Base-by-base conservation (phyloP, 306 rosid genomes). In the Neltuma alba region DNA sequence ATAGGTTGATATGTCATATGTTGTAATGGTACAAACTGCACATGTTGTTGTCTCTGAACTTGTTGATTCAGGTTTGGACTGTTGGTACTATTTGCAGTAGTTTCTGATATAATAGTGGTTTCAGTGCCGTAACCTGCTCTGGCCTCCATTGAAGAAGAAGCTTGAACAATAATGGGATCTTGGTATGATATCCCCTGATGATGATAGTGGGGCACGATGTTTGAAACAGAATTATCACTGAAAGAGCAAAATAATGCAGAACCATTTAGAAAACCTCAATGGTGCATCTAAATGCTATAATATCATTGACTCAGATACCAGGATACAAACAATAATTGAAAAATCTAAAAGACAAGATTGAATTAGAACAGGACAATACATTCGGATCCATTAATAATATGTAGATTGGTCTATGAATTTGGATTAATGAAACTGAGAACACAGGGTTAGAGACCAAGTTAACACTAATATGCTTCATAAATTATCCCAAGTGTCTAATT, bases 11-110 rank as follows among this genome's bases (percentile, higher is more conserved):
- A 55, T 54, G 42, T 68, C 12, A 79, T 36, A 16, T 81, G 88
- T 71, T 75, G 80, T 45, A 67, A 30, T 50, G 83, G 88, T 78
- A 79, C 80, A 71, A 76, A 87, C 57, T 85, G 90, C 45, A 74
- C 60, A 60, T 61, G 34, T 60, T 61, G 34, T 60, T 70, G 85
- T 40, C 54, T 84, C 79, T 83, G 92, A 74, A 84, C 28, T 64
- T 50, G 81, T 63, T 58, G 81, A 75, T 81, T 80, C 70, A n/a
- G 78, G 41, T 45, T 85, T 27, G 85, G 68, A 76, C 38, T 9
- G 58, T 69, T 67, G 3, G 76, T 31, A 64, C 79, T 79, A 72
- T 67, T 78, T 12, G 68, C 67, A 70, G 31, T 86, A 70, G 31
- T 86, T 67, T 81, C 86, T 10, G 36, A 64, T 66, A 18, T 48